Conservation (phyloP, 2,329 filamentous ascomycete species). For the Fusarium concolor region DNA sequence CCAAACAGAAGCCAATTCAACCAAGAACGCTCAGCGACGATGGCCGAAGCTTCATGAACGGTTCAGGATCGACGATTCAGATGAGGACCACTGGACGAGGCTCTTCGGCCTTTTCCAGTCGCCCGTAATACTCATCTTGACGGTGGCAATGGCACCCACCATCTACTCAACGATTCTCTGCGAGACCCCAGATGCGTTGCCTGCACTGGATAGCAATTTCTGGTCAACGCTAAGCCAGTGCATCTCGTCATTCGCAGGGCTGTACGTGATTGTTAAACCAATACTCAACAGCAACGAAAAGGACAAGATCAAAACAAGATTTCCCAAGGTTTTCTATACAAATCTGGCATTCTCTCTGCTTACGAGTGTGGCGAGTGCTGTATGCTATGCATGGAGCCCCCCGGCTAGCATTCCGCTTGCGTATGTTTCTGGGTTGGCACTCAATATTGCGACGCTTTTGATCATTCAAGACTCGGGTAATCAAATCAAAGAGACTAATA, state of each 20-base stretch:
- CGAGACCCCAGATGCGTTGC: not conserved
- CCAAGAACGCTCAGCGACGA: not conserved
- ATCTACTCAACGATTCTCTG: not conserved
- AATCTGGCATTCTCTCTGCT: not conserved
- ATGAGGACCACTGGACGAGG: not conserved
- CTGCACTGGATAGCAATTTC: not conserved
- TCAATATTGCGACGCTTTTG: not conserved
- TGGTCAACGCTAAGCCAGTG: not conserved
- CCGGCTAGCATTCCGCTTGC: not conserved
- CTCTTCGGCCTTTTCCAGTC: fast-evolving
- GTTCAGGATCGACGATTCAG: fast-evolving
- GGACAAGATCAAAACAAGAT: not conserved
- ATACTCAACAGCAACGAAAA: fast-evolving
- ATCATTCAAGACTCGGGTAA: not conserved
- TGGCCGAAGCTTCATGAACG: not conserved
- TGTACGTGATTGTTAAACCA: not conserved
- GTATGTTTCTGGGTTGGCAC: not conserved
- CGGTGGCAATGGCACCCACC: not conserved
- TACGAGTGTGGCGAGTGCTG: not conserved
- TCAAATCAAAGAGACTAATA: not conserved
- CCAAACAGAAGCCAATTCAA: fast-evolving
- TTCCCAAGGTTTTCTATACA: not conserved
- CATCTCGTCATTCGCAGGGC: not conserved
- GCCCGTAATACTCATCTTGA: not conserved
- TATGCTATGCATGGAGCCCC: not conserved